Base-by-base conservation (phyloP, 2,329 filamentous ascomycete species). In the Botrytis fabae region DNA sequence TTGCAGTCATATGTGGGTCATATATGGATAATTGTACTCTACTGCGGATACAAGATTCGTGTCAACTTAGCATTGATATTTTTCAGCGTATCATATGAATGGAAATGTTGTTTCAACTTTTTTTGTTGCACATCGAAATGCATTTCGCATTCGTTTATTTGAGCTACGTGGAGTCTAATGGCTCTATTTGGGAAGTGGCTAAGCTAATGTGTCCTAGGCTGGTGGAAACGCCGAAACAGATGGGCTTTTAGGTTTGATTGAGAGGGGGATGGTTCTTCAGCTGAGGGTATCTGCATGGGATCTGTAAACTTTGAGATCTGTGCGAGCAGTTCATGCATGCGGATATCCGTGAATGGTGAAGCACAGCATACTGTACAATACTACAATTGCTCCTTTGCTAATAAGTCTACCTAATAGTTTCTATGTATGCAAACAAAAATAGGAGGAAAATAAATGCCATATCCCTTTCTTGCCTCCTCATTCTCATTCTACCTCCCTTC, bases 141-240 rank as follows among this genome's bases (percentile, higher is more conserved):
- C 46, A 59, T 71, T 71, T 71, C 70, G 70, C 70, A 71, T 71
- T 71, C 70, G 70, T 44, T 66, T 71, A 71, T 71, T 4, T 32
- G 70, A 51, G 35, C 35, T 51, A 63, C 35, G 20, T 51, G 60
- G 69, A 51, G 16, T 68, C 46, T 68, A 16, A 68, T 68, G 40
- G 40, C 32, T 20, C 35, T 54, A 8, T 20, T 54, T 22, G 38
- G 46, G 38, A 25, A 16, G 3, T 54, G 35, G 16, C 35, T 28
- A 66, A 18, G 46, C 64, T n/a, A n/a, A 25, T 40, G 54, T 68
- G 48, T 54, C 25, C 64, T 68, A 68, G 64, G 64, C 35, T 42
- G 46, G 25, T 28, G 48, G 40, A 18, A 66, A 40, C 20, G 46
- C 64, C 64, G 32, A 54, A 54, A 54, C 35, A 38, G 22, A 28